A percentile compares a stretch with the other conserved stretches of the same genome.
phyloP scores from a whole-genome alignment of 495 filamentous ascomycete genomes.

The Penicillium maclennaniae region DNA sequence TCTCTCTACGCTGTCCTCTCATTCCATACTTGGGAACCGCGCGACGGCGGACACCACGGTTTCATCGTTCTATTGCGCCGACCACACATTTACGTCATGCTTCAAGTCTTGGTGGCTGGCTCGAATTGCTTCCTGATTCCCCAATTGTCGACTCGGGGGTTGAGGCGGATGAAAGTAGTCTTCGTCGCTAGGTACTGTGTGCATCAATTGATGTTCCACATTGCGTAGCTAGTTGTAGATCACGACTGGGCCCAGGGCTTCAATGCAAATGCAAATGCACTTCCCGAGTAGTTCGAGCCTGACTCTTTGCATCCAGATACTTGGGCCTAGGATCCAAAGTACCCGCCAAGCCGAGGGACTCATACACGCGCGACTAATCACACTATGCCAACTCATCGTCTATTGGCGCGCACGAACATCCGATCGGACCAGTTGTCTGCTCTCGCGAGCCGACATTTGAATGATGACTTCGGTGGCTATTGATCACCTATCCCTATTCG shows the following conservation, averaged over 20 bases:
- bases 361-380: slow-evolving; percentile 8
- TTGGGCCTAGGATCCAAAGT: not conserved
- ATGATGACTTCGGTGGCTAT: not conserved
- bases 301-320: not conserved
- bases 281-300: not conserved
- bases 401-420: not conserved
- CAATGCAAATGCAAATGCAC: not conserved
- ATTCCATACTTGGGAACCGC: slow-evolving; percentile 16
- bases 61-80: slow-evolving; percentile 14
- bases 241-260: not conserved
- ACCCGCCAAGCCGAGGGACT: not conserved
- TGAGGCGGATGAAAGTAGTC: too few species aligned
- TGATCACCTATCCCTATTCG: not conserved
- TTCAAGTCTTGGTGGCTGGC: slow-evolving; percentile 7
- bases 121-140: not conserved
- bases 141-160: too few species aligned
- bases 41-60: slow-evolving; percentile 20
- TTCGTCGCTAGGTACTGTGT: not conserved
- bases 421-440: slow-evolving; percentile 10
- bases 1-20: not conserved
- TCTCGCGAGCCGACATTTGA: not conserved
- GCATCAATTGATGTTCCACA: not conserved
- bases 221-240: slow-evolving; percentile 1
- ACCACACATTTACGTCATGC: not conserved
- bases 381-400: not conserved